Base-by-base conservation (phyloP, 371 early-diverging fungal genomes). In the Mortierella polycephala region DNA sequence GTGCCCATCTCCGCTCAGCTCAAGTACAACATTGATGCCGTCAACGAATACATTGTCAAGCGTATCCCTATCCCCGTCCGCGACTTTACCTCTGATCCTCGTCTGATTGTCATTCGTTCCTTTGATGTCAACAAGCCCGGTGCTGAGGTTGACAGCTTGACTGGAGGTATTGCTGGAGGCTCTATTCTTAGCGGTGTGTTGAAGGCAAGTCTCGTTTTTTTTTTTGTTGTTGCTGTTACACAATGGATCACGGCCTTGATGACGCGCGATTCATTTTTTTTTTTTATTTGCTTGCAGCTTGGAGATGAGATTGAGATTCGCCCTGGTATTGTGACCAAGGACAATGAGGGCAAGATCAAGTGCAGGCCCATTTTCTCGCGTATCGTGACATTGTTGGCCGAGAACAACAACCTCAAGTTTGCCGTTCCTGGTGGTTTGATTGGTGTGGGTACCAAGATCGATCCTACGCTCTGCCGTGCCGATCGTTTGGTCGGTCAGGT, bases 91-190 rank as follows among this genome's bases (percentile, higher is more conserved):
- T 88, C 96, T 21, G 91, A 92, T 60, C 98, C 99, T 49, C 91
- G 94, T 64, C 89, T 99, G 75, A 98, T 99, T 81, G 98, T 99
- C 67, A 99, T 99, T 81, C 96, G 99, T 82, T 97, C 98, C 42
- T 99, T 99, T 81, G 99, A 99, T 87, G 96, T 99, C 76, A 99
- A 99, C 90, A 99, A 98, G 87, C 99, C 99, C 42, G 99, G 99
- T 82, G 92, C 96, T 47, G 96, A 96, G 81, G 93, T 98, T 37
- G 89, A 91, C 20, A 91, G 97, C 44, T 90, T 99, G 64, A 94
- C 93, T 84, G 99, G 99, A 83, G 99, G 99, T 82, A 99, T 99
- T 79, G 99, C 99, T 73, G 99, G 99, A 87, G 99, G 99, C 44
- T 96, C 96, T 64, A 97, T 99, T 75, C 87, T 99, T 63, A 91